A percentile compares a stretch with the other conserved stretches of the same genome.
Conservation (phyloP, 306 rosid species). For the Lathyrus oleraceus region DNA sequence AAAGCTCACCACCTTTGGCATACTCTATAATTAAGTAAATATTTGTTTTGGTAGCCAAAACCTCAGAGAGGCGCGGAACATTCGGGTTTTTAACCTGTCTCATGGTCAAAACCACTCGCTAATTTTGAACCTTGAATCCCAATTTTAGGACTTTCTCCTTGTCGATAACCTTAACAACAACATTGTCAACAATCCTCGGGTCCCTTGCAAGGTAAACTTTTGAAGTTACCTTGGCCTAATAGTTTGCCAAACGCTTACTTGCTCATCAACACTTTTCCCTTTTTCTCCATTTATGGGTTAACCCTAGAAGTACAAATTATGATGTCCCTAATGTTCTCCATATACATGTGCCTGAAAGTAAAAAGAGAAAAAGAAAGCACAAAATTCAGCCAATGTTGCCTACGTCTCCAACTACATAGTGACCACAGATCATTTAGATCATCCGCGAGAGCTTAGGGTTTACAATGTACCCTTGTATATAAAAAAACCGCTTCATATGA, state of each 20-base stretch:
- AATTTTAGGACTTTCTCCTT: constrained; percentile 40
- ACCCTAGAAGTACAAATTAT: not conserved
- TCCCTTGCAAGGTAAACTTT: constrained; percentile 54
- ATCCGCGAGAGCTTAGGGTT: not conserved
- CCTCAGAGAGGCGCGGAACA: constrained; percentile 45
- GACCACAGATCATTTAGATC: not conserved
- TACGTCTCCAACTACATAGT: too few species aligned
- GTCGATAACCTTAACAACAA: constrained; percentile 48
- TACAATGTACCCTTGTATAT: not conserved
- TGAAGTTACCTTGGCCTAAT: constrained; percentile 51
- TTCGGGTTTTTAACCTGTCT: constrained; percentile 45
- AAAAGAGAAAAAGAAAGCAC: too few species aligned
- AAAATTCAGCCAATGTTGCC: too few species aligned
- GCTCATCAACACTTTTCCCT: constrained; percentile 40
- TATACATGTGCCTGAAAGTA: not conserved
- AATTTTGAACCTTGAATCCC: constrained; percentile 40
- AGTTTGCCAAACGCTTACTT: constrained; percentile 44
- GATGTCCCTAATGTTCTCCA: not conserved
- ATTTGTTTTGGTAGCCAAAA: constrained; percentile 49
- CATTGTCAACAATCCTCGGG: constrained; percentile 39
- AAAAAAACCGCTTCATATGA: not conserved
- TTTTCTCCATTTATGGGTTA: constrained; percentile 36
- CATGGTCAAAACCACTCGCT: constrained; percentile 44
- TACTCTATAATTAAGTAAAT: constrained; percentile 53
- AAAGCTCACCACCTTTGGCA: constrained; percentile 55